These are phyloP conservation scores for Triadica sebifera DNA, from an alignment of 345 rosid species.

Conservation along the genomic window DNA sequence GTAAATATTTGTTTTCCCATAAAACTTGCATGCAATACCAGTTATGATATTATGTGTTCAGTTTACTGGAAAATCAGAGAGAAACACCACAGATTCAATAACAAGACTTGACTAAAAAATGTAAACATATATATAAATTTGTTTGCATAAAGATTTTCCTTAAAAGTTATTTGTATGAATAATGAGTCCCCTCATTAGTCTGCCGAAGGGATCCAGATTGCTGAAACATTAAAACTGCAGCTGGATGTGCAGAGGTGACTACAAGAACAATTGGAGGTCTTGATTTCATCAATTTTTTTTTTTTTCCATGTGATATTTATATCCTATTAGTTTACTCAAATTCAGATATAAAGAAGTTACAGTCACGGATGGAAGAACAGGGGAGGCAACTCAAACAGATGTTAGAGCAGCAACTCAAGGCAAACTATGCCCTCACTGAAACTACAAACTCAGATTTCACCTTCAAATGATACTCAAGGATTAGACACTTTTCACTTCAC, in stretches of 20 bases:
- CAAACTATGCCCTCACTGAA: too few species aligned
- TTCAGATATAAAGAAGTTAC: constrained; percentile 35
- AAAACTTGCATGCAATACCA: too few species aligned
- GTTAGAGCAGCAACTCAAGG: constrained; percentile 23
- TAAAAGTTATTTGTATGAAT: too few species aligned
- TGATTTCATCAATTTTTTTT: neutral
- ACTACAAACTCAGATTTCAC: neutral
- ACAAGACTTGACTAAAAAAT: too few species aligned
- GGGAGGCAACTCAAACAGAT: constrained; percentile 32
- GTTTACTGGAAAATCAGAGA: too few species aligned
- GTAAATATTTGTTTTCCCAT: too few species aligned
- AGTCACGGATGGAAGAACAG: constrained; percentile 36
- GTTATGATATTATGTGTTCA: too few species aligned
- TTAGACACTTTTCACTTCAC: neutral
- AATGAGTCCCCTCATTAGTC: neutral
- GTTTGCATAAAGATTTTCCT: too few species aligned
- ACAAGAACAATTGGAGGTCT: constrained; percentile 39
- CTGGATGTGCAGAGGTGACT: constrained; percentile 32
- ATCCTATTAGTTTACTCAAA: neutral
- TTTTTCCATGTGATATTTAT: neutral
- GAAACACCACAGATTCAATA: too few species aligned
- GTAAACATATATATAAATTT: too few species aligned
- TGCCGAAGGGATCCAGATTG: constrained; percentile 24
- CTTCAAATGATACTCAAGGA: neutral
- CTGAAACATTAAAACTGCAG: constrained; percentile 31